Percentiles rank a stretch among this genome's conserved stretches.
Conservation (phyloP, 2,329 filamentous ascomycete genomes). For the Pseudogymnoascus sp. region DNA sequence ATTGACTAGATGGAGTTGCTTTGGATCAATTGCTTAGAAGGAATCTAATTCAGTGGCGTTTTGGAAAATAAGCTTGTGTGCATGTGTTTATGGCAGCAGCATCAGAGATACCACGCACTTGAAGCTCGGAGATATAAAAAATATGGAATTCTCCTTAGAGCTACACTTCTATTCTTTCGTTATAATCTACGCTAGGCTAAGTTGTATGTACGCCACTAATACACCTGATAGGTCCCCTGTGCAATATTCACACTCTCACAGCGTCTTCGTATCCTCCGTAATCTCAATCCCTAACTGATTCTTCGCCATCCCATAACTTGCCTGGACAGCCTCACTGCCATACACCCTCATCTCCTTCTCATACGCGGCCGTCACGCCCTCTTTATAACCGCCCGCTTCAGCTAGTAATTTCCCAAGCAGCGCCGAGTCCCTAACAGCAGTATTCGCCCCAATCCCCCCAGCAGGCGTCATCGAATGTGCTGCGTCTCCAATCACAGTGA, state of each 20-base stretch:
- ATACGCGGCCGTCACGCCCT: conserved; percentile 47
- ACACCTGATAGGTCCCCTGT: background rate
- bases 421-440: conserved; percentile 46
- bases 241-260: background rate
- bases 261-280: conserved; percentile 30
- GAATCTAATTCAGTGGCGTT: background rate
- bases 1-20: background rate
- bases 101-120: background rate
- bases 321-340: conserved; percentile 44
- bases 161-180: background rate
- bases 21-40: background rate
- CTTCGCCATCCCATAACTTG: conserved; percentile 43
- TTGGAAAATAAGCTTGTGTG: background rate
- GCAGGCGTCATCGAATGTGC: conserved; percentile 51
- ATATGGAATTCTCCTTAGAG: background rate
- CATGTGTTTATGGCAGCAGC: background rate
- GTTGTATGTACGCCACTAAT: background rate
- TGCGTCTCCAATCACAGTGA: conserved; percentile 51
- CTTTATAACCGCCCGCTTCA: conserved; percentile 44
- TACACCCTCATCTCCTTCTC: conserved; percentile 55
- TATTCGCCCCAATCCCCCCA: conserved; percentile 48
- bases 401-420: conserved; percentile 42
- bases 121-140: background rate
- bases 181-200: background rate
- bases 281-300: conserved; percentile 37